These are phyloP conservation scores for Fragosphaeria purpurea DNA, from an alignment of 2,329 filamentous ascomycete genomes.

Conservation along the genomic window DNA sequence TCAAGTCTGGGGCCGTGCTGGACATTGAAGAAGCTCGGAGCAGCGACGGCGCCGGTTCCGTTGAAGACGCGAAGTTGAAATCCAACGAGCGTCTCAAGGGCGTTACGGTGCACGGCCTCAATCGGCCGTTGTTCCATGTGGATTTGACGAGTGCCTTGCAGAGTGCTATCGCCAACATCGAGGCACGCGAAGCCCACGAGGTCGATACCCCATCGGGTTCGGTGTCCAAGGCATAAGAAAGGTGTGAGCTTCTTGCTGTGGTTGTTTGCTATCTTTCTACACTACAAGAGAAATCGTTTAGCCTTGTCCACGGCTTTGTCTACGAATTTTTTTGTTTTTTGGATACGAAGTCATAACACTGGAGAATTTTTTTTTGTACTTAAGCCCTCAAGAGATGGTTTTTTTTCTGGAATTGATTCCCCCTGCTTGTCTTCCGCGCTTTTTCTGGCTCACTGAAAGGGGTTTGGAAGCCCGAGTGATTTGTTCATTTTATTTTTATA, in stretches of 20 bases:
- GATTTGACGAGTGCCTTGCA: slow-evolving; percentile 84
- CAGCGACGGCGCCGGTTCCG: slow-evolving; percentile 7
- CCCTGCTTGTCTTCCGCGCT: slow-evolving; percentile 1
- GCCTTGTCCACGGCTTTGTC: neutral
- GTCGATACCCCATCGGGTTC: slow-evolving; percentile 5
- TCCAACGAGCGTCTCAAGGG: slow-evolving; percentile 1
- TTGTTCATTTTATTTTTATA: too few species aligned
- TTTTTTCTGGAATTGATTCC: slow-evolving; percentile 4
- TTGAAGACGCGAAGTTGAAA: slow-evolving; percentile 25
- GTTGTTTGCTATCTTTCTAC: neutral
- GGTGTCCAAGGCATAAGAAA: slow-evolving; percentile 2
- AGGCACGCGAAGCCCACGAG: slow-evolving; percentile 35
- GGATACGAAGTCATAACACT: slow-evolving; percentile 1
- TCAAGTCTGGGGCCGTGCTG: slow-evolving; percentile 8
- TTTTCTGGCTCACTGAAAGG: neutral
- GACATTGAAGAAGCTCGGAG: slow-evolving; percentile 17
- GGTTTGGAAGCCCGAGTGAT: neutral
- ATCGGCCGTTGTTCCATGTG: slow-evolving; percentile 86
- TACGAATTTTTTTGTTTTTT: neutral
- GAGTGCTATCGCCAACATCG: slow-evolving; percentile 71
- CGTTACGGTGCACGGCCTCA: slow-evolving; percentile 73
- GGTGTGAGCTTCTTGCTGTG: neutral
- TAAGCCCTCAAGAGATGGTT: too few species aligned
- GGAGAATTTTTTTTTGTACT: neutral
- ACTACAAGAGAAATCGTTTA: too few species aligned